phyloP scores from a whole-genome alignment of 2,329 filamentous ascomycete genomes.

The Cordyceps farinosa region DNA sequence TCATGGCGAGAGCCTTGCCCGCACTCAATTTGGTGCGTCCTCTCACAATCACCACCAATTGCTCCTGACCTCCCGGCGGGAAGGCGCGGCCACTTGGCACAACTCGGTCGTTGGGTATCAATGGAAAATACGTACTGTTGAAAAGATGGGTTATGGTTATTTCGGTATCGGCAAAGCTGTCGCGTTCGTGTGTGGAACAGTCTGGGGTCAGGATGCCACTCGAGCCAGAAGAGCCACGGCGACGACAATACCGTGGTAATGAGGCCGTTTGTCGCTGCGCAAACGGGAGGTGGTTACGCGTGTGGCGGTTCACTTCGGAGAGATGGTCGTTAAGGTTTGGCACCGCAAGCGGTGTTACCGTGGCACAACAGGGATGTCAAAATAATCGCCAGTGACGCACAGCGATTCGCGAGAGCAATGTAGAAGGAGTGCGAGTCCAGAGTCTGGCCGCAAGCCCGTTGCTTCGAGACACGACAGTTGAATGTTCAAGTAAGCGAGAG shows the following conservation, averaged over 20 bases:
- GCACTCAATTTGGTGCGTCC: neutral
- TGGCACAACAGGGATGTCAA: conserved; percentile 13
- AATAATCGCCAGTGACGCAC: conserved; percentile 8
- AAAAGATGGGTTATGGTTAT: neutral
- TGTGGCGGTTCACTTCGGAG: conserved; percentile 8
- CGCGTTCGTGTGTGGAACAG: neutral
- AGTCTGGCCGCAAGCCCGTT: neutral
- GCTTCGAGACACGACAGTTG: neutral
- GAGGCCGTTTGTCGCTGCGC: conserved; percentile 7
- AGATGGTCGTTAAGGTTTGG: conserved; percentile 15
- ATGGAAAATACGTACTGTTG: neutral
- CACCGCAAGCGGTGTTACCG: conserved; percentile 16
- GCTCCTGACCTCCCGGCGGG: neutral
- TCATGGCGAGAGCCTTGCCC: neutral
- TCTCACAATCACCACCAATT: neutral
- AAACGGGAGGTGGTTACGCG: conserved; percentile 13
- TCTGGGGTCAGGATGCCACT: neutral
- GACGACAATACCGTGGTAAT: neutral
- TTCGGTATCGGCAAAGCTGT: neutral
- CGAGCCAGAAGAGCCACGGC: neutral
- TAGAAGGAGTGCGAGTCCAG: neutral
- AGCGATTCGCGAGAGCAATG: neutral
- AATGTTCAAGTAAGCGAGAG: neutral
- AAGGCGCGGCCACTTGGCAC: neutral
- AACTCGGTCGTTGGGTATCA: neutral